phyloP scores from a whole-genome alignment of 805 yeast species.

The Lachancea sp. region DNA sequence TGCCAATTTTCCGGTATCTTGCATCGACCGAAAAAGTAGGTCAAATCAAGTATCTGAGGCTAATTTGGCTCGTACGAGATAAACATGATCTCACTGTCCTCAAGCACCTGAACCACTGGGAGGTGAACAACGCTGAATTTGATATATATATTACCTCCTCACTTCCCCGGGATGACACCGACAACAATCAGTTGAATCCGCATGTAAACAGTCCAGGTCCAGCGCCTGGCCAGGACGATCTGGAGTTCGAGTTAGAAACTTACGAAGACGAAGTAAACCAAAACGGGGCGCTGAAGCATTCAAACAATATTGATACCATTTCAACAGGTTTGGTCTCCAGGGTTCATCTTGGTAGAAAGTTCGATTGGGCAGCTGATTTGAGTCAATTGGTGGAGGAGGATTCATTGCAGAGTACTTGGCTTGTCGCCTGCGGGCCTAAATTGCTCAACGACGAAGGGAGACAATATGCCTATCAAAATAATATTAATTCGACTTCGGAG shows the following conservation, averaged over 20 bases:
- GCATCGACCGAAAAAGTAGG: constrained; percentile 16
- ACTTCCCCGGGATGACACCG: constrained; percentile 10
- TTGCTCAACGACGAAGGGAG: constrained; percentile 18
- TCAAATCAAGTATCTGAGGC: constrained; percentile 30
- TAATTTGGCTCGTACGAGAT: constrained; percentile 51
- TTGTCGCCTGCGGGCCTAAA: constrained; percentile 30
- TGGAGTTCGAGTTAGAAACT: constrained; percentile 18
- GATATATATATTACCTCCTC: constrained; percentile 10
- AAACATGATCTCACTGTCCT: constrained; percentile 44
- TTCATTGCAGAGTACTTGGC: constrained; percentile 21
- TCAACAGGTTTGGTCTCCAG: constrained; percentile 13
- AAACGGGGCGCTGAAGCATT: constrained; percentile 14
- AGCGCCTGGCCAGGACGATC: constrained; percentile 9
- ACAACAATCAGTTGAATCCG: not conserved
- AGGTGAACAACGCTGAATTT: not conserved
- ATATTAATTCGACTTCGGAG: constrained; percentile 21
- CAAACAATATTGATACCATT: not conserved
- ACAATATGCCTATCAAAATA: constrained; percentile 17
- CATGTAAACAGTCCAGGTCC: not conserved
- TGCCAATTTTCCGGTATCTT: constrained; percentile 45
- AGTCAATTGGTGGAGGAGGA: constrained; percentile 17
- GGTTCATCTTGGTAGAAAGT: constrained; percentile 21
- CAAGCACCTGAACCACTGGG: constrained; percentile 14
- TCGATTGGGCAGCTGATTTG: constrained; percentile 26
- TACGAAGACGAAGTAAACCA: constrained; percentile 15